Evolutionary conservation across 345 rosid genomes (phyloP), one percentile per base, ranked within the genome.

Genomic region (Pistacia integerrima): DNA sequence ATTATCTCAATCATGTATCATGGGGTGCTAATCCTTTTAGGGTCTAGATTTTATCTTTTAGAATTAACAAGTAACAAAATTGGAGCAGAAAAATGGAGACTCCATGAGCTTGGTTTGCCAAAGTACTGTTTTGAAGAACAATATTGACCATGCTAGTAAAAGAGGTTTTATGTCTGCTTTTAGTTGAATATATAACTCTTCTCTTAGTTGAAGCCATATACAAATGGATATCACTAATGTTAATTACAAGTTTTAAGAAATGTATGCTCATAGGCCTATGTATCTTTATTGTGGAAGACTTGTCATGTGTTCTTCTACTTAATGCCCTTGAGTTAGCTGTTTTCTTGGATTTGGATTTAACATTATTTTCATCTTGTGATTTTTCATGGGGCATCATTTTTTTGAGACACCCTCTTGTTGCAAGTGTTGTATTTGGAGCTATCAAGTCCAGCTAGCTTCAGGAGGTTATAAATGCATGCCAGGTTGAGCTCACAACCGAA

Each of bases 401-500:
- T 59, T 70, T 85, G 81, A 77, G 81, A 62, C 90, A 84, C 74
- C 88, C 90, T 70, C 83, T 83, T 10, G 84, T 85, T 55, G 93
- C 87, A 41, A 87, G 90, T 74, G 76, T 84, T 46, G 72, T 87
- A 59, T 84, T 87, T 67, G 93, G 89, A 28, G 87, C 80, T 51
- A 87, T 87, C 74, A 84, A 75, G 81, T 35, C 72, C 72, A 85
- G 86, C 85, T 90, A 88, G 78, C 87, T 90, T 41, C 76, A 56
- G 62, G 86, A 85, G 73, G 88, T 78, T 64, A 58, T 88, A 5
- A 54, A 69, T 25, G 80, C 86, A 13, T 81, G 89, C 82, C 64
- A 72, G 36, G 75, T 82, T 64, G 77, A 87, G 58, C 86, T 88
- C 12, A 61, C 87, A 46, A 46, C 82, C 2, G 86, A 87, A 72